Base-by-base conservation (phyloP, 208 protist species). In the Novymonas esmeraldas region DNA sequence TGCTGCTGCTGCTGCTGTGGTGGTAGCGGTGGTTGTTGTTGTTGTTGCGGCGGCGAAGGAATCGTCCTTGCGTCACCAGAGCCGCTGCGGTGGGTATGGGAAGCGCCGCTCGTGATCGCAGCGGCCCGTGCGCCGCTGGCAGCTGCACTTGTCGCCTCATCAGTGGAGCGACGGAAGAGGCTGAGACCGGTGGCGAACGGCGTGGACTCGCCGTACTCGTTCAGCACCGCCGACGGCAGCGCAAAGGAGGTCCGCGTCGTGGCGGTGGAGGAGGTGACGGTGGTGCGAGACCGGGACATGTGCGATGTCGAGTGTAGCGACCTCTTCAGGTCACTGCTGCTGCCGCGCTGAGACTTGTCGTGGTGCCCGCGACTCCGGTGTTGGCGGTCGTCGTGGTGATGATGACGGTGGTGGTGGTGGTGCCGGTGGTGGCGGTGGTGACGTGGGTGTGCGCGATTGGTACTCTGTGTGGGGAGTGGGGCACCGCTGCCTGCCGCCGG, bases 211-310 rank as follows among this genome's bases (percentile, higher is more conserved):
- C 33, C 46, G 42, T 11, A n/a, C 41, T 26, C 67, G 51, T 56
- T 61, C 22, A 24, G 38, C 50, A 54, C 56, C 58, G 63, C 66
- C 20, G 51, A 38, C 13, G 59, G 58, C 6, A 62, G 50, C 10
- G 50, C 58, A 29, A 73, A 66, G 10, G 67, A 73, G 33, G 67
- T 55, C 4, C 50, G 58, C 18, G 29, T 62, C 34, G 51, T 14
- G 28, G 34, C 16, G 6, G 0, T 49, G 6, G 56, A 49, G 36
- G 39, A 36, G 13, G 20, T 11, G 1, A 26, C 39, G 13, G 38
- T 36, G 31, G 39, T 48, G 56, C 56, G 56, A 4, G 33, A 46
- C 1, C 26, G 56, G 13, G 26, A 31, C 26, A 38, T 46, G 14
- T 61, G 36, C 6, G 39, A 9, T 3, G 56, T 34, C 29, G 16